Percentiles rank a stretch among this genome's conserved stretches.
These are phyloP conservation scores for Vinca major DNA, from an alignment of 305 asterid species.

Conservation along the genomic window DNA sequence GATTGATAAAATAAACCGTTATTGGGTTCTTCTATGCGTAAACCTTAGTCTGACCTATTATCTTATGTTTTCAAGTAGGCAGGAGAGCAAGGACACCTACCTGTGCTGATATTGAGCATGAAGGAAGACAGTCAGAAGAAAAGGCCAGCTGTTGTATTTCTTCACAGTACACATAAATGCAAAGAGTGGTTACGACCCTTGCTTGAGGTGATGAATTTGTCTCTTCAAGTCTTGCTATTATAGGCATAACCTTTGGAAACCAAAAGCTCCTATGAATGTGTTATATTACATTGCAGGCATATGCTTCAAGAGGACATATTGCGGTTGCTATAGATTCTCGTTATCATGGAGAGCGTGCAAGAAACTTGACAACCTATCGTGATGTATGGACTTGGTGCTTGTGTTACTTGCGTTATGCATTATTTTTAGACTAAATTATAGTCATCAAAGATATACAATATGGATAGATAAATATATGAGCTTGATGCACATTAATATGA, in stretches of 20 bases:
- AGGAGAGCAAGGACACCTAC: conserved; percentile 88
- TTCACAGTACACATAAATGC: conserved; percentile 80
- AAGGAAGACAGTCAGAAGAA: conserved; percentile 33
- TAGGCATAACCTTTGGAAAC: conserved; percentile 5
- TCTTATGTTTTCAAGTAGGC: conserved; percentile 31
- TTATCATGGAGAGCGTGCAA: conserved; percentile 93
- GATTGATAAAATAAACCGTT: neutral
- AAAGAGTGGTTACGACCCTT: conserved; percentile 91
- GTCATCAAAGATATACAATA: neutral
- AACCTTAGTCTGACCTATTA: neutral
- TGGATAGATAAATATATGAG: no score
- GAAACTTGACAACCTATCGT: conserved; percentile 57
- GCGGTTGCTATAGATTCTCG: conserved; percentile 92
- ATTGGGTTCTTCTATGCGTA: neutral
- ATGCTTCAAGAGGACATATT: conserved; percentile 82
- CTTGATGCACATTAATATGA: neutral
- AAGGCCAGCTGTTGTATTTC: conserved; percentile 73
- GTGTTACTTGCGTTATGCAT: conserved; percentile 4
- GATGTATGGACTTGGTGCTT: conserved; percentile 40
- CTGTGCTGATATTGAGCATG: conserved; percentile 67
- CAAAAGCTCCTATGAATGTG: conserved; percentile 8
- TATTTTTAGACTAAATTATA: neutral
- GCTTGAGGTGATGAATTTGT: conserved; percentile 52
- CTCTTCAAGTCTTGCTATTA: conserved; percentile 14
- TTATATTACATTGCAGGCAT: conserved; percentile 48